Evolutionary conservation across 208 protist genomes (phyloP).

Genomic region (Trypanosoma scelopori): DNA sequence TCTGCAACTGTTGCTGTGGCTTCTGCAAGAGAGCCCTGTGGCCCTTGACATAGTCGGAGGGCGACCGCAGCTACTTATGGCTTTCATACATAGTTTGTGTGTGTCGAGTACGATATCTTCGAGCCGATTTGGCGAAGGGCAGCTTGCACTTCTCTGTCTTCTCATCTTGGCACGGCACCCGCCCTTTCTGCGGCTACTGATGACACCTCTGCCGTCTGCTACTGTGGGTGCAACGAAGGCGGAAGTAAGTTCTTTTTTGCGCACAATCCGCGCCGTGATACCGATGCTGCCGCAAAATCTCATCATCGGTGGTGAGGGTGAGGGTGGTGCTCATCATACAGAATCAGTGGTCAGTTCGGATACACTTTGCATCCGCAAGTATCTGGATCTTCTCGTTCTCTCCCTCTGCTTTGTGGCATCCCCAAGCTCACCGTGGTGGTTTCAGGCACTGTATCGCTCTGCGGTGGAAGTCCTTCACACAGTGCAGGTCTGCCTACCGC

Average conservation of each 20-base stretch:
- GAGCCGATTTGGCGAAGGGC: slow-evolving; percentile 20
- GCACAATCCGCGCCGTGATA: slow-evolving; percentile 12
- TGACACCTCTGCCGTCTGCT: slow-evolving; percentile 5
- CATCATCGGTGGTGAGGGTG: neutral
- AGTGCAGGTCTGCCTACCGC: slow-evolving; percentile 8
- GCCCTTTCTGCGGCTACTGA: slow-evolving; percentile 14
- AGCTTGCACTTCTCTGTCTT: slow-evolving; percentile 26
- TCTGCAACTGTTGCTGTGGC: slow-evolving; percentile 25
- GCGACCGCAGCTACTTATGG: neutral
- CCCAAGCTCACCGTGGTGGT: slow-evolving; percentile 17
- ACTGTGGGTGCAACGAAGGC: neutral
- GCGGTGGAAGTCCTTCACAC: slow-evolving; percentile 24
- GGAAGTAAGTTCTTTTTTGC: slow-evolving; percentile 16
- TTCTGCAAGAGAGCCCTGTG: slow-evolving; percentile 8
- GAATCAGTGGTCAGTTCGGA: neutral
- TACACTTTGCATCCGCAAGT: slow-evolving; percentile 17
- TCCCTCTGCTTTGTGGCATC: slow-evolving; percentile 25
- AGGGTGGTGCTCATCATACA: neutral
- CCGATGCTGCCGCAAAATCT: slow-evolving; percentile 18
- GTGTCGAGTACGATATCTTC: slow-evolving; percentile 4
- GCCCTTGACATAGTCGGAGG: slow-evolving; percentile 5
- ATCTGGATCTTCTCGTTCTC: slow-evolving; percentile 24
- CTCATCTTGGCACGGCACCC: slow-evolving; percentile 10
- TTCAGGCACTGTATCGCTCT: slow-evolving; percentile 15
- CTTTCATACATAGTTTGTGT: slow-evolving; percentile 15